Conservation (phyloP, 2,329 filamentous ascomycete species). For the Myriosclerotinia curreyana region DNA sequence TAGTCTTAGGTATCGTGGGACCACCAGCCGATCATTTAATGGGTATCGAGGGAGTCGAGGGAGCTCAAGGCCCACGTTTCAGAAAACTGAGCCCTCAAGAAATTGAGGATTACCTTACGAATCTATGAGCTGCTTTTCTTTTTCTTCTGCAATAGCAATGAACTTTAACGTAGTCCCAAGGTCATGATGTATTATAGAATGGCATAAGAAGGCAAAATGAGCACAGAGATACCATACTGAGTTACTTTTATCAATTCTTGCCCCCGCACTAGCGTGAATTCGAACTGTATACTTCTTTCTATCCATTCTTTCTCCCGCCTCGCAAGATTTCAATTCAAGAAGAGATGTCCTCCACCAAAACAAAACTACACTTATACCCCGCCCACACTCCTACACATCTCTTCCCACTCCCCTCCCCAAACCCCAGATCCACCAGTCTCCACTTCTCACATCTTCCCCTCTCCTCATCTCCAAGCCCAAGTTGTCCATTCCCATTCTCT, state of each 20-base stretch:
- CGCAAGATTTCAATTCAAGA: background rate
- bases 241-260: background rate
- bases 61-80: constrained; percentile 81
- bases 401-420: constrained; percentile 24
- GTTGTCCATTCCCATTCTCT: constrained; percentile 56
- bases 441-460: constrained; percentile 28
- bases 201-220: constrained; percentile 37
- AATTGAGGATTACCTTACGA: constrained; percentile 99
- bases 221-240: constrained; percentile 35
- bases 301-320: background rate
- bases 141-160: constrained; percentile 21
- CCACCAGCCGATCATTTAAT: constrained; percentile 90
- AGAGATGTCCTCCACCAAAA: constrained; percentile 31
- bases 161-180: constrained; percentile 28
- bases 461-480: constrained; percentile 45
- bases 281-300: background rate
- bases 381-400: constrained; percentile 34
- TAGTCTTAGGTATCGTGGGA: constrained; percentile 76
- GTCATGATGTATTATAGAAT: constrained; percentile 41
- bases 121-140: constrained; percentile 59
- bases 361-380: constrained; percentile 38
- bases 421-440: constrained; percentile 31
- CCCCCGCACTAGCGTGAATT: background rate
- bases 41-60: constrained; percentile 85
- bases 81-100: constrained; percentile 94